Base-by-base conservation (phyloP, 352 stramenopile genomes). In the Globisporangium spiculum region DNA sequence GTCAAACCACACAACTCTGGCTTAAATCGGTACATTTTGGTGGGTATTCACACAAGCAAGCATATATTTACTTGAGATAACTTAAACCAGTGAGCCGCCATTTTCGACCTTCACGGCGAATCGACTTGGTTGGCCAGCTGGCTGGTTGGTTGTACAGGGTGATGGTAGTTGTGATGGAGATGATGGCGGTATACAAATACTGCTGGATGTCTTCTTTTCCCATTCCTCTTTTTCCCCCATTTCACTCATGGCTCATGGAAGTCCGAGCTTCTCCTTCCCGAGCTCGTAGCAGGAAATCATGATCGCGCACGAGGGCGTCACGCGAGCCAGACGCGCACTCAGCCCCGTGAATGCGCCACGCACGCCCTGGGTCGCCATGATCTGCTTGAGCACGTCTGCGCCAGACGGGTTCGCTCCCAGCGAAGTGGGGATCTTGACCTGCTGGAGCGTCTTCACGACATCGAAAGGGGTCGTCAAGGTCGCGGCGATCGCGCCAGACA, bases 381-480 rank as follows among this genome's bases (percentile, higher is more conserved):
- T 75, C 66, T 88, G 77, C 60, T 72, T 66, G 32, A 94, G 73
- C 32, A 92, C 66, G 32, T 66, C 24, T 22, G 69, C 60, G 2
- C 78, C 81, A 2, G 81, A 86, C 12, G 72, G 66, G 6, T 77
- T 67, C n/a, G 73, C 72, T 54, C 72, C 71, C 60, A 84, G 63
- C 7, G 24, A 38, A 18, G 65, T 70, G 3, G 60, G 50, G 66
- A 79, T 76, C 34, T 80, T 74, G 30, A 97, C 86, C 68, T 97
- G 90, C 67, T 92, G 80, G 27, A 97, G 77, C 34, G 96, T 99
- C 77, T 99, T 99, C 53, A 98, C 87, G 53, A 99, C 93, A 76
- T 99, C 97, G 65, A 98, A 98, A 1, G 97, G 96, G 6, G 95
- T 99, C 41, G 96, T 99, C 26, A 93, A 69, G 9, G 85, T 90